Evolutionary conservation across 2,329 filamentous ascomycete genomes (phyloP).

Genomic region (Nothomitra cinnamomea): DNA sequence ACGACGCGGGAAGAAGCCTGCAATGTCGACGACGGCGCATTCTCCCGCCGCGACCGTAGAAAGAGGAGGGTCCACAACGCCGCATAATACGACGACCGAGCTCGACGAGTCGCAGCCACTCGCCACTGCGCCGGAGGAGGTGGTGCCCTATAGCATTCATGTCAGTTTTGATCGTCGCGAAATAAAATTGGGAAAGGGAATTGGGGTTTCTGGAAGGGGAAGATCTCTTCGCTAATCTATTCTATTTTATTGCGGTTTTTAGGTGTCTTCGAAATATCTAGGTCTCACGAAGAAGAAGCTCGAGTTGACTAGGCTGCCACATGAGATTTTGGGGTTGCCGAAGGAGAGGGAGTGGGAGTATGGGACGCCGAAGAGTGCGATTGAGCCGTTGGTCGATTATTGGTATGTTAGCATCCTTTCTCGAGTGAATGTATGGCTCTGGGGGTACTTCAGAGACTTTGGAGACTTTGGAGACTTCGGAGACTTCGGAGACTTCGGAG

Average conservation of each 20-base stretch:
- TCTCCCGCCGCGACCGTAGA: too few relatives aligned
- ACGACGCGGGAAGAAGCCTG: too few relatives aligned
- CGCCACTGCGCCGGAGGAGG: too few relatives aligned
- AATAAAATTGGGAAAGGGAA: not conserved
- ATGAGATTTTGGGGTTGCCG: constrained; percentile 28
- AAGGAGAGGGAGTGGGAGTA: constrained; percentile 37
- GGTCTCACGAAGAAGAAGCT: constrained; percentile 51
- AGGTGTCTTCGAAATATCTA: constrained; percentile 51
- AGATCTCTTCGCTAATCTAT: not conserved
- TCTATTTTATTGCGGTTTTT: not conserved
- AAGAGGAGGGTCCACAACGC: too few relatives aligned
- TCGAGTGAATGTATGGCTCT: too few relatives aligned
- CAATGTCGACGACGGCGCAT: too few relatives aligned
- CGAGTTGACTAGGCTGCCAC: constrained; percentile 46
- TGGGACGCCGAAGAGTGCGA: constrained; percentile 33
- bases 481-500: not conserved
- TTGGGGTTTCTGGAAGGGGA: not conserved
- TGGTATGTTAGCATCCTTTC: constrained; percentile 22
- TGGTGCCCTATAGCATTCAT: too few relatives aligned
- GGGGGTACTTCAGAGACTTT: not conserved
- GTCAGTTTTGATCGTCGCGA: not conserved
- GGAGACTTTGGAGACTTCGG: not conserved
- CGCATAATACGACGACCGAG: too few relatives aligned
- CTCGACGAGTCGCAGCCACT: too few relatives aligned
- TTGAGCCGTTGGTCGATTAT: constrained; percentile 49